Evolutionary conservation across 176 grass and related monocot genomes (phyloP), one percentile per base, ranked within the genome.

Genomic region (Musa acuminata): DNA sequence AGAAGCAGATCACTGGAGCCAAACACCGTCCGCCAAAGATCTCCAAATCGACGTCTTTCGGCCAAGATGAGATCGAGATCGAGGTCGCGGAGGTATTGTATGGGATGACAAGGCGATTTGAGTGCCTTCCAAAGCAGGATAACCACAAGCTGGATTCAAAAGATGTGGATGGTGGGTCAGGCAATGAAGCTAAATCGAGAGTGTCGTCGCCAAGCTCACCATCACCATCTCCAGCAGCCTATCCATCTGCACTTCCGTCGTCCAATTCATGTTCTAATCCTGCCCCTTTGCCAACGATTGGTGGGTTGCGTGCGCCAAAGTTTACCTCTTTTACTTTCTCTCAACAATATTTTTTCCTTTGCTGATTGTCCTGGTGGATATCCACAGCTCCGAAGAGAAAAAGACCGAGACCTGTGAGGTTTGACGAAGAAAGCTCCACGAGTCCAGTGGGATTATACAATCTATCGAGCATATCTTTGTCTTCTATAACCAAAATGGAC

Each of bases 51-150:
- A 62, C 91, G 0, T 95, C 85, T 82, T 99, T 95, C 70, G 87
- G 91, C 8, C 96, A 89, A 24, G 96, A 99, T 79, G 96, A 99
- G 78, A 99, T 77, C 60, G 75, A 77, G 58, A 77, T 99, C 60
- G 96, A 99, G 88, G 91, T 99, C 9, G 96, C 96, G 11, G 96
- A 99, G 88, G 96, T 99, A 25, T 86, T 99, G 24, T 99, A 89
- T 26, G 95, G 95, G 49, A 82, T 99, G 2, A 99, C 90, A 2
- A 80, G 88, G 84, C 96, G 95, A 82, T 91, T 94, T 71, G 85
- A 83, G 1, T 78, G 65, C 19, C 87, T 78, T 20, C 77, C 84
- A 9, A 93, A 85, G 82, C 87, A 87, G 83, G 83, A 89, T 26
- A 84, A 74, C 62, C 80, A 84, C 76, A 94, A 94, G 76, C 53